These are phyloP conservation scores for Elsinoe perseae DNA, from an alignment of 2,329 filamentous ascomycete species.

Conservation along the genomic window DNA sequence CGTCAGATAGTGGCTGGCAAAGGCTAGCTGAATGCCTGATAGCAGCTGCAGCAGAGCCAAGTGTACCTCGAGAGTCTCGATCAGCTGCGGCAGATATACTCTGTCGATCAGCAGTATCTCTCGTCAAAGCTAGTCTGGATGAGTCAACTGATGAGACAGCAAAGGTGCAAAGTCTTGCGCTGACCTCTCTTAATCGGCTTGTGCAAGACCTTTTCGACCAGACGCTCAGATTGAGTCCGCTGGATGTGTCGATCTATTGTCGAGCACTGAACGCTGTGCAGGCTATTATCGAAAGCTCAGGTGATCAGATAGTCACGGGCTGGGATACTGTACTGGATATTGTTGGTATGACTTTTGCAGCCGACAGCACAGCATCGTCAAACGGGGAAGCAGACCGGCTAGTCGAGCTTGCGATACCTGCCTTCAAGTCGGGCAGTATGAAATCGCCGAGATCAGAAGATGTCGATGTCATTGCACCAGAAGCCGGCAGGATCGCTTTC, in stretches of 20 bases:
- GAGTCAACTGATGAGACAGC: constrained; percentile 35
- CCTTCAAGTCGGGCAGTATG: neutral
- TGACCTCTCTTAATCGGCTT: constrained; percentile 40
- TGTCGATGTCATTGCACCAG: constrained; percentile 51
- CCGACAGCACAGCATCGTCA: constrained; percentile 17
- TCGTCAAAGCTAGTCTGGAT: constrained; percentile 46
- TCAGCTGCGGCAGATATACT: constrained; percentile 44
- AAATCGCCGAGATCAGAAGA: neutral
- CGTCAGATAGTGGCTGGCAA: constrained; percentile 67
- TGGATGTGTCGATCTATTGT: constrained; percentile 53
- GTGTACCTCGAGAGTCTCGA: constrained; percentile 38
- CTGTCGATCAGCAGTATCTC: constrained; percentile 39
- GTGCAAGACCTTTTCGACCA: constrained; percentile 31
- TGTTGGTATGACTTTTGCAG: constrained; percentile 67
- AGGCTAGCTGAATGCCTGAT: constrained; percentile 52
- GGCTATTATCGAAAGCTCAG: constrained; percentile 77
- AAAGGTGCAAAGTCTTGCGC: constrained; percentile 26
- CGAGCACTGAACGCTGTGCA: constrained; percentile 59
- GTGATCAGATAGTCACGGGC: constrained; percentile 71
- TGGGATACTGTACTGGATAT: constrained; percentile 84
- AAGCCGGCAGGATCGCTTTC: constrained; percentile 79
- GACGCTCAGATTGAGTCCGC: constrained; percentile 23
- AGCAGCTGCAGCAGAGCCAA: constrained; percentile 36
- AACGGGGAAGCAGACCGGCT: neutral
- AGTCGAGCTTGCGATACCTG: neutral